Conservation (phyloP, 2,329 filamentous ascomycete genomes). For the Alternaria triticimaculans region DNA sequence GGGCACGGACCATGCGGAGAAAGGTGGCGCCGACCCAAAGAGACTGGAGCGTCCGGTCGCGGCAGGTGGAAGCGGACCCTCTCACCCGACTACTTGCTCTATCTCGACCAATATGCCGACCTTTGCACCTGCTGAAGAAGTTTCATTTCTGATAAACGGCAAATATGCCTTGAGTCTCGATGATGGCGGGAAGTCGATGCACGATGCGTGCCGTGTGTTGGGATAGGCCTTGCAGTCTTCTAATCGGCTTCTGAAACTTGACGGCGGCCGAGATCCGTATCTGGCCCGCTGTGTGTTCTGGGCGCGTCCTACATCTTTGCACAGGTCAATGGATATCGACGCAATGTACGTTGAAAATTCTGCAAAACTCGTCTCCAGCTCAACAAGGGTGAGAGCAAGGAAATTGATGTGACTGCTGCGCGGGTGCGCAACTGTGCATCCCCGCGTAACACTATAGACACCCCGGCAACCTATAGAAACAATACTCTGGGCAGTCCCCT, state of each 20-base stretch:
- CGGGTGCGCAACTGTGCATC: not conserved
- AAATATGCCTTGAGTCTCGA: not conserved
- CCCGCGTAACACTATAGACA: not conserved
- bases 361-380: not conserved
- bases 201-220: not conserved
- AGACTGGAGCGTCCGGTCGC: not conserved
- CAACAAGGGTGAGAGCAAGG: not conserved
- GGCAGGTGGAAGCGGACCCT: constrained; percentile 2
- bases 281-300: not conserved
- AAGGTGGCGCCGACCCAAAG: constrained; percentile 22
- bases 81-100: not conserved
- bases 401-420: constrained; percentile 2
- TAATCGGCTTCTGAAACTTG: constrained; percentile 17
- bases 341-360: not conserved
- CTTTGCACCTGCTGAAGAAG: not conserved
- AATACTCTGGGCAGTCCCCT: constrained; percentile 12
- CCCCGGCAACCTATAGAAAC: constrained; percentile 1
- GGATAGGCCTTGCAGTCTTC: not conserved
- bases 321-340: not conserved
- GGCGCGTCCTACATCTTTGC: not conserved
- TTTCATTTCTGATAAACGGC: not conserved
- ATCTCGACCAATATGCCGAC: not conserved
- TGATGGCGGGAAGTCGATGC: not conserved
- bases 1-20: constrained; percentile 30
- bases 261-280: constrained; percentile 1